These are phyloP conservation scores for Paramecium sexaurelia DNA, from an alignment of 73 alveolate species.

Conservation along the genomic window DNA sequence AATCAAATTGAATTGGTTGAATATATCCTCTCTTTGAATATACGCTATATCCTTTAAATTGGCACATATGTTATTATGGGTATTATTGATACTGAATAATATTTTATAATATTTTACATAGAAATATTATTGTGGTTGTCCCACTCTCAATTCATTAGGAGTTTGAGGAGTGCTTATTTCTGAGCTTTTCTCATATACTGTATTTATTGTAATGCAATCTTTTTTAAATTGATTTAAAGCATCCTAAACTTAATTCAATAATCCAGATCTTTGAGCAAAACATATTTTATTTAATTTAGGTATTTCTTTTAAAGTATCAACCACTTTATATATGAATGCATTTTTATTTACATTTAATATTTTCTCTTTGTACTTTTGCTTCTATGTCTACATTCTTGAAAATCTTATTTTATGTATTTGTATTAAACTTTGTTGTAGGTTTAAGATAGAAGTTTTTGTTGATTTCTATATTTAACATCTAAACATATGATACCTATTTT, in stretches of 20 bases:
- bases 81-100: not conserved
- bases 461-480: not conserved
- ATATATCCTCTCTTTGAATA: not conserved
- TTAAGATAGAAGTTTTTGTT: not conserved
- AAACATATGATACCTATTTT: not conserved
- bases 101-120: not conserved
- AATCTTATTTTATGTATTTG: not conserved
- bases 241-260: not conserved
- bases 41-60: not conserved
- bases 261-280: not conserved
- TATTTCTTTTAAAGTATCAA: not conserved
- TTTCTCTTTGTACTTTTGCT: not conserved
- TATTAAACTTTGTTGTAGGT: not conserved
- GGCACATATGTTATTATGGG: not conserved
- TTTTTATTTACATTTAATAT: not conserved
- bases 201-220: not conserved
- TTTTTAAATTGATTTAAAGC: not conserved
- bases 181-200: constrained; percentile 19
- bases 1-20: not conserved
- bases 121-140: not conserved
- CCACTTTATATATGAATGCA: not conserved
- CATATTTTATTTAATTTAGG: not conserved
- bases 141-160: not conserved
- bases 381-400: not conserved
- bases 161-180: constrained; percentile 12